Evolutionary conservation across 768 basidiomycete species (phyloP).

Genomic region (Serendipita sp.): DNA sequence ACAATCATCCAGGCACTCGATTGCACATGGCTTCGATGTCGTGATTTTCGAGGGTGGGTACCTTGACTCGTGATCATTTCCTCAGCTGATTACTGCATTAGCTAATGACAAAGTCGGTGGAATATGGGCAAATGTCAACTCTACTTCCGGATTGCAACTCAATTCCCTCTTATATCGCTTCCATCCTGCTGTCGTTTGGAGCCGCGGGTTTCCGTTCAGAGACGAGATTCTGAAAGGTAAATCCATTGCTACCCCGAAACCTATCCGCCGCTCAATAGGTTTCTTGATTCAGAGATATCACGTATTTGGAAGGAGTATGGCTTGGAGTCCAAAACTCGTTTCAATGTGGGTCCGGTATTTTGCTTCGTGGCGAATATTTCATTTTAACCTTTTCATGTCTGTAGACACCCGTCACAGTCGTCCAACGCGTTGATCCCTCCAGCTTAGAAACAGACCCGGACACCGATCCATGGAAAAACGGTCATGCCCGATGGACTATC

Average conservation of each 20-base stretch:
- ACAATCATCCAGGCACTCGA: constrained; percentile 22
- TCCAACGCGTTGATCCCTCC: constrained; percentile 15
- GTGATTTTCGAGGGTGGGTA: constrained; percentile 27
- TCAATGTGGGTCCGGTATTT: constrained; percentile 21
- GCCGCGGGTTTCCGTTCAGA: constrained; percentile 27
- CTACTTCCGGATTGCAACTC: constrained; percentile 33
- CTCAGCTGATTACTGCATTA: background rate
- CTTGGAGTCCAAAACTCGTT: constrained; percentile 29
- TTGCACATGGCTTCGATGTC: constrained; percentile 38
- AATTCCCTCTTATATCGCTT: constrained; percentile 37
- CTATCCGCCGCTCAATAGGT: background rate
- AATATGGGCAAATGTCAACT: constrained; percentile 37
- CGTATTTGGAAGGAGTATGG: constrained; percentile 33
- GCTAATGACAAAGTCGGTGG: constrained; percentile 26
- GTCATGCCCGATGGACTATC: constrained; percentile 28
- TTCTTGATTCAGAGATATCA: constrained; percentile 20
- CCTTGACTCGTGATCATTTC: background rate
- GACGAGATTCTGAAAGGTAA: constrained; percentile 34
- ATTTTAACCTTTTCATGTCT: background rate
- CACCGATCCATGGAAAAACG: constrained; percentile 12
- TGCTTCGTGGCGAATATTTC: background rate
- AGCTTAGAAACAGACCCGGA: background rate
- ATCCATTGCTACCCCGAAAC: too few species aligned
- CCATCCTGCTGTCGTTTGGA: constrained; percentile 31
- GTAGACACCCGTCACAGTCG: constrained; percentile 22